phyloP scores from a whole-genome alignment of 2,329 filamentous ascomycete species.

The Acarospora socialis region DNA sequence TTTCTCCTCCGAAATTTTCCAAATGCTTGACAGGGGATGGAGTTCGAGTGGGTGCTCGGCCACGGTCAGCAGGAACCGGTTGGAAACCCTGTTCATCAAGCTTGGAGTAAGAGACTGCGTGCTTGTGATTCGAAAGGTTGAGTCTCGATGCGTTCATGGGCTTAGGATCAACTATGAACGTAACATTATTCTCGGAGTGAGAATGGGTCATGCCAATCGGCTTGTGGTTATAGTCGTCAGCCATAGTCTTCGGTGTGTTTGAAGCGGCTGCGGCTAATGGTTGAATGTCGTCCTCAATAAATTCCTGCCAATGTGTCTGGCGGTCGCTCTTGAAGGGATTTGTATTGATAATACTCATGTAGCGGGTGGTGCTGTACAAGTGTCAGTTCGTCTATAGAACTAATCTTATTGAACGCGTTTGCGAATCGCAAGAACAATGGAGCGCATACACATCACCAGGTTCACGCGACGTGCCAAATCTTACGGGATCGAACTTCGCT shows the following conservation, averaged over 20 bases:
- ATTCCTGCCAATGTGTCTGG: conserved; percentile 2
- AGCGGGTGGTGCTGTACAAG: not conserved
- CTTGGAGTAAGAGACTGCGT: not conserved
- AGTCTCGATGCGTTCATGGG: not conserved
- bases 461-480: not conserved
- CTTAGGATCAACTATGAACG: no score
- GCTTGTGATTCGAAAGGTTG: not conserved
- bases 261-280: no score
- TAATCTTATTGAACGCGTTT: no score
- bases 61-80: conserved; percentile 10
- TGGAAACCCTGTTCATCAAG: no score
- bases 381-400: no score
- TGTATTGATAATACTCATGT: not conserved
- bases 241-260: conserved; percentile 4
- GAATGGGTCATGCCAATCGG: conserved; percentile 11
- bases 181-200: conserved; percentile 12
- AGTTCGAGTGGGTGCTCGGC: conserved; percentile 8
- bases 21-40: conserved; percentile 17
- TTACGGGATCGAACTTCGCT: conserved; percentile 13
- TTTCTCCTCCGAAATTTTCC: conserved; percentile 16
- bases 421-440: no score
- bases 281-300: no score
- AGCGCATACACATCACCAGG: not conserved
- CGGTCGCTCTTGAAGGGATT: conserved; percentile 4
- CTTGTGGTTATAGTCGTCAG: no score